Percentiles rank a stretch among this genome's conserved stretches.
These are phyloP conservation scores for Botryotinia narcissicola DNA, from an alignment of 2,329 filamentous ascomycete genomes.

Conservation along the genomic window DNA sequence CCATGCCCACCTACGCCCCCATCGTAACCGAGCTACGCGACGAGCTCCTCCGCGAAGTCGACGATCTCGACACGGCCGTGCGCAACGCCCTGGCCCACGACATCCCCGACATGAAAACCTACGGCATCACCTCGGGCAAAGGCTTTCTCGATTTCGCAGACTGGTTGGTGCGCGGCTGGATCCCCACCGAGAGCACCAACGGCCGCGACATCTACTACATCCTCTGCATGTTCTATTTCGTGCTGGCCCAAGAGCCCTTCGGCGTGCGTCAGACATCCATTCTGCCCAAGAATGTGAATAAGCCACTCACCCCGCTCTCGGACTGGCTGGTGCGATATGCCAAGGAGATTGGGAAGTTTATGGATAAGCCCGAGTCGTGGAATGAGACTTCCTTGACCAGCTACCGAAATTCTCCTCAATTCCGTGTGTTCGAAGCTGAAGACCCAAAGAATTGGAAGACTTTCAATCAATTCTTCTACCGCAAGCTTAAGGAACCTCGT, in stretches of 20 bases:
- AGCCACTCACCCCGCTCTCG: slow-evolving; percentile 39
- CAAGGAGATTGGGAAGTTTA: slow-evolving; percentile 39
- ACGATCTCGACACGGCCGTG: slow-evolving; percentile 17
- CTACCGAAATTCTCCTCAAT: slow-evolving; percentile 38
- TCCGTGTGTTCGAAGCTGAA: slow-evolving; percentile 38
- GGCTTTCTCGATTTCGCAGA: slow-evolving; percentile 16
- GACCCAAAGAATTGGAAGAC: slow-evolving; percentile 40
- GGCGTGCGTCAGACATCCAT: slow-evolving; percentile 35
- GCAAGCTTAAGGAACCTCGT: slow-evolving; percentile 40
- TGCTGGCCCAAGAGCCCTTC: slow-evolving; percentile 41
- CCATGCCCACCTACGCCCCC: slow-evolving; percentile 4
- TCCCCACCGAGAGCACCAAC: slow-evolving; percentile 39
- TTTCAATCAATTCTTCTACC: slow-evolving; percentile 46
- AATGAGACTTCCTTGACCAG: slow-evolving; percentile 37
- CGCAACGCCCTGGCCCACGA: slow-evolving; percentile 8
- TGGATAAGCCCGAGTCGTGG: slow-evolving; percentile 40
- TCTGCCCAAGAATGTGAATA: slow-evolving; percentile 34
- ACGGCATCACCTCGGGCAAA: slow-evolving; percentile 5
- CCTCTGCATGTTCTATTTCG: slow-evolving; percentile 44
- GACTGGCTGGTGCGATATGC: slow-evolving; percentile 43
- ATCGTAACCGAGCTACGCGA: slow-evolving; percentile 9
- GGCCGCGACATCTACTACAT: slow-evolving; percentile 42
- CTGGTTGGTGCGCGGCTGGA: slow-evolving; percentile 35
- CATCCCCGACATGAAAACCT: slow-evolving; percentile 11
- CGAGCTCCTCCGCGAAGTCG: slow-evolving; percentile 14